A percentile compares a stretch with the other conserved stretches of the same genome.
phyloP scores from a whole-genome alignment of 306 rosid genomes.

The Lathyrus aphaca region DNA sequence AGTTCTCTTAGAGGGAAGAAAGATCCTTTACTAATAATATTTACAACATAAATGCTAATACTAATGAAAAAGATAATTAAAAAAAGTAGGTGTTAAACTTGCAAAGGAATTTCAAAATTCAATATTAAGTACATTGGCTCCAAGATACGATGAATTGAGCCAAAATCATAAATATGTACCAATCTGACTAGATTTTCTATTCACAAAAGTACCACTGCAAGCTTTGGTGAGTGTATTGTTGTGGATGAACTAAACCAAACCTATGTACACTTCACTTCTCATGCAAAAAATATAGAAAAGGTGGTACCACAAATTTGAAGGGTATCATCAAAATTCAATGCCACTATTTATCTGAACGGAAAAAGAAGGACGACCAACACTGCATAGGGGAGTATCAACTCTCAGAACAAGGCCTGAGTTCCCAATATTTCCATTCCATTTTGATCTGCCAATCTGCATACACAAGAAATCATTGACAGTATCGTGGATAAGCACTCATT shows the following conservation, averaged over 20 bases:
- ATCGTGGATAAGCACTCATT: too few relatives aligned
- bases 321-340: slow-evolving; percentile 64
- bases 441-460: slow-evolving; percentile 90
- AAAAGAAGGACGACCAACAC: slow-evolving; percentile 74
- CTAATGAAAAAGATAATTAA: background rate
- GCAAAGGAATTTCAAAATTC: slow-evolving; percentile 26
- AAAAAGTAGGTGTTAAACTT: background rate
- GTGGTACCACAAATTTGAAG: slow-evolving; percentile 22
- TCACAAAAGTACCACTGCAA: slow-evolving; percentile 36
- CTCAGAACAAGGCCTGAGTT: slow-evolving; percentile 77
- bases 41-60: background rate
- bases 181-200: slow-evolving; percentile 40
- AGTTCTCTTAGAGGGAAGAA: slow-evolving; percentile 7
- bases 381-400: slow-evolving; percentile 75
- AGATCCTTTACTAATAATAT: slow-evolving; percentile 3
- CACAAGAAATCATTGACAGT: background rate
- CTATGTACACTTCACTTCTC: slow-evolving; percentile 78
- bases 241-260: slow-evolving; percentile 38
- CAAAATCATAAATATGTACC: slow-evolving; percentile 29
- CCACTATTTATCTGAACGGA: slow-evolving; percentile 90
- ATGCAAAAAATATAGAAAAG: slow-evolving; percentile 38
- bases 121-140: slow-evolving; percentile 37
- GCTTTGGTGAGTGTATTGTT: background rate
- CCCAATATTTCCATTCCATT: slow-evolving; percentile 98
- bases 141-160: slow-evolving; percentile 17